Evolutionary conservation across 805 yeast genomes (phyloP), one percentile per base, ranked within the genome.

Genomic region (Torulaspora indica): DNA sequence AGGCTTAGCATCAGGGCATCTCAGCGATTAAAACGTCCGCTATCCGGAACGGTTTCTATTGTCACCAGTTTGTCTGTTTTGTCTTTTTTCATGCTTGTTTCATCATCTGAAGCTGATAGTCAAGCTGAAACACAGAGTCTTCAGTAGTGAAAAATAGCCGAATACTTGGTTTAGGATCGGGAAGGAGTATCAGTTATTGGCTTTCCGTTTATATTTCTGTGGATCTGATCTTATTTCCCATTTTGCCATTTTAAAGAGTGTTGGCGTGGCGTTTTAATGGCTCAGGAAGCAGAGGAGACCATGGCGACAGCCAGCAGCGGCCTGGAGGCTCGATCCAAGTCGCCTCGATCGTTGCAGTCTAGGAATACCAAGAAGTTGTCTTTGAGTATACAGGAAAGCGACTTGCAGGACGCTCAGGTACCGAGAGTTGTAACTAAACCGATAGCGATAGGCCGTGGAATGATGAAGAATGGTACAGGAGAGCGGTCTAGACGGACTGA

Each of bases 331-430:
- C 42, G 40, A 27, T 31, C 46, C 18, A 49, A 48, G 27, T 48
- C 54, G 4, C 49, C 55, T n/a, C 41, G 49, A 17, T 52, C 57
- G 10, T 39, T 57, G 22, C 58, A 59, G 34, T 53, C 53, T 5
- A 55, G 61, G 38, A 63, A 63, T 42, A 56, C 66, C 3, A 63
- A 61, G 46, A 63, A 63, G 24, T 42, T 63, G 14, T 56, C 57
- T 15, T 35, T 62, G 33, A 37, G 46, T 28, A 50, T 57, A 10
- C 40, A 39, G 17, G 42, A 46, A 17, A 46, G 17, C 20, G 30
- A 31, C 23, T 18, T 24, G 22, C 30, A 24, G 8, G 27, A 25
- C 30, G 24, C 28, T 8, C 36, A 42, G 4, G 14, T 39, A 38
- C 42, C 40, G 42, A 45, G 24, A 14, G 32, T 40, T 18, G 14